These are phyloP conservation scores for Gaillardinia entomophila DNA, from an alignment of 805 yeast species.

Conservation along the genomic window DNA sequence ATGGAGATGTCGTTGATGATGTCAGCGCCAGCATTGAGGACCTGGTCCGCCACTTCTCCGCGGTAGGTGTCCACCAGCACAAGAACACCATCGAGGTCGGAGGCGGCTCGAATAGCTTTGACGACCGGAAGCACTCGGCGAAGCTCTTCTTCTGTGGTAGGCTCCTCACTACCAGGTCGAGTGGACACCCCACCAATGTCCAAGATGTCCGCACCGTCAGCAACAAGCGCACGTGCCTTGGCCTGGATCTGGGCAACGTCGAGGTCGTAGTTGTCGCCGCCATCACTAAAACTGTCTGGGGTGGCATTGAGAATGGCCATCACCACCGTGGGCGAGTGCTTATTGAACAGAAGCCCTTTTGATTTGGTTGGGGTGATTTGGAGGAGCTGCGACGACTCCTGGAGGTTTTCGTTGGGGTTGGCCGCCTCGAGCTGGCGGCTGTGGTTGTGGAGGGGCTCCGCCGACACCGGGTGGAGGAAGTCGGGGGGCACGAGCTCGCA, in stretches of 20 bases:
- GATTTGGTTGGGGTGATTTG: constrained; percentile 44
- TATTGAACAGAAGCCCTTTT: constrained; percentile 24
- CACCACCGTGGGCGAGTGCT: constrained; percentile 49
- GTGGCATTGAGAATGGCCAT: constrained; percentile 91
- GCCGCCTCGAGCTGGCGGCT: constrained; percentile 42
- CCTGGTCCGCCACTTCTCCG: constrained; percentile 62
- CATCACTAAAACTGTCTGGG: constrained; percentile 95
- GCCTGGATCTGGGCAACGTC: constrained; percentile 36
- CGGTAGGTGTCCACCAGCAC: constrained; percentile 89
- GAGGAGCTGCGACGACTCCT: constrained; percentile 45
- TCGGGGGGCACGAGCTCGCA: constrained; percentile 72
- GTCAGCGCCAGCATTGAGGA: constrained; percentile 76
- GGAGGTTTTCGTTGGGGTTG: constrained; percentile 34
- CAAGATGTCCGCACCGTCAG: constrained; percentile 64
- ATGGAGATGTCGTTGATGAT: constrained; percentile 88
- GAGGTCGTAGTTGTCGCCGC: constrained; percentile 41
- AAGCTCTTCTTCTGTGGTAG: constrained; percentile 61
- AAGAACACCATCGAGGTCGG: constrained; percentile 35
- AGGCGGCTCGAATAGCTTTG: constrained; percentile 46
- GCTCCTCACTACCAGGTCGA: constrained; percentile 71
- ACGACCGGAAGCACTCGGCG: constrained; percentile 67
- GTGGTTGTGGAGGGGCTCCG: constrained; percentile 72
- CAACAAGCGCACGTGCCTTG: constrained; percentile 44
- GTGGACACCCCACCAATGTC: constrained; percentile 97
- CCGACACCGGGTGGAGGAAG: constrained; percentile 74